phyloP scores from a whole-genome alignment of 768 basidiomycete genomes.

The Clitopilus passeckerianus region DNA sequence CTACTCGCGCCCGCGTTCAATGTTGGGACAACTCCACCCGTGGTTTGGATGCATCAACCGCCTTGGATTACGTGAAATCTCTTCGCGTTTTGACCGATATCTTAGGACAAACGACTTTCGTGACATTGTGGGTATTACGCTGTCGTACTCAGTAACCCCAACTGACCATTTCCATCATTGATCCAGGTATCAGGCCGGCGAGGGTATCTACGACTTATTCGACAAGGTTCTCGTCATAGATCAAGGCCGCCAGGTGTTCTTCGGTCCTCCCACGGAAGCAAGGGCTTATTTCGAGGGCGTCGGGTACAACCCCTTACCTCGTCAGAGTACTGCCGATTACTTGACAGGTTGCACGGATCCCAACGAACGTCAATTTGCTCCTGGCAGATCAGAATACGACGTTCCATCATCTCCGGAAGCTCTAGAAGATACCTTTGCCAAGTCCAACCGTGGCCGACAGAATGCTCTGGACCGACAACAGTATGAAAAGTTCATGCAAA shows the following conservation, averaged over 20 bases:
- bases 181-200: slow-evolving; percentile 74
- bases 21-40: slow-evolving; percentile 84
- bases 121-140: slow-evolving; percentile 50
- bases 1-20: slow-evolving; percentile 74
- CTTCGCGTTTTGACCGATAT: slow-evolving; percentile 84
- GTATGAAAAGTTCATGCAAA: slow-evolving; percentile 52
- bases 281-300: slow-evolving; percentile 73
- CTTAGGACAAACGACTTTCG: slow-evolving; percentile 75
- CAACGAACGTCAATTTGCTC: slow-evolving; percentile 77
- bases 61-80: slow-evolving; percentile 78
- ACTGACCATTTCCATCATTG: slow-evolving; percentile 4
- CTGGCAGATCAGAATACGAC: slow-evolving; percentile 50
- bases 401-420: slow-evolving; percentile 65
- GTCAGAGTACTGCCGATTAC: slow-evolving; percentile 85
- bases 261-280: slow-evolving; percentile 69
- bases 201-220: slow-evolving; percentile 72
- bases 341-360: slow-evolving; percentile 80
- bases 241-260: slow-evolving; percentile 78
- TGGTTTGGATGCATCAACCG: slow-evolving; percentile 85
- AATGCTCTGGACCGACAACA: slow-evolving; percentile 45
- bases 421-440: slow-evolving; percentile 59
- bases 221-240: slow-evolving; percentile 87
- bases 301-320: slow-evolving; percentile 69
- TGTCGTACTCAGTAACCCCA: background rate
- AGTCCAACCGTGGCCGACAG: slow-evolving; percentile 38